A percentile compares a stretch with the other conserved stretches of the same genome.
Evolutionary conservation across 2,329 filamentous ascomycete genomes (phyloP).

Genomic region (Tolypocladium inflatum): DNA sequence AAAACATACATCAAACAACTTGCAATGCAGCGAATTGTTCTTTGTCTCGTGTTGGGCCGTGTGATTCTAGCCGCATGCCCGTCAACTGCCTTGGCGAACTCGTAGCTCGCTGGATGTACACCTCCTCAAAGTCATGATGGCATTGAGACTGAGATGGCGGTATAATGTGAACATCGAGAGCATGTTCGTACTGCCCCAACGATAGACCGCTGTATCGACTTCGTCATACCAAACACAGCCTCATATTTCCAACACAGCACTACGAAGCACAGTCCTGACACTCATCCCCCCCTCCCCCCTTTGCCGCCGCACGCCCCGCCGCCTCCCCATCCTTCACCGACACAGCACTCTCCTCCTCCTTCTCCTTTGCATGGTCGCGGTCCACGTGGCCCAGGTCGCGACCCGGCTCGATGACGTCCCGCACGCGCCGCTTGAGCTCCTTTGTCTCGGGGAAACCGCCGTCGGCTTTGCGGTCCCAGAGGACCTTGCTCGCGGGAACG

Average conservation of each 20-base stretch:
- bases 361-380: conserved; percentile 27
- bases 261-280: conserved; percentile 16
- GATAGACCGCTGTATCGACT: no score
- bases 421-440: conserved; percentile 73
- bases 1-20: conserved; percentile 21
- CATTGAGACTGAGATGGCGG: background rate
- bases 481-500: conserved; percentile 27
- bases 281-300: background rate
- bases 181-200: background rate
- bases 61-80: background rate
- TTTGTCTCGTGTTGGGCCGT: background rate
- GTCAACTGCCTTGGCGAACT: background rate
- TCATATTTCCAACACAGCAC: background rate
- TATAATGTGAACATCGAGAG: background rate
- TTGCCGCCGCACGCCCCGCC: background rate
- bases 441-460: conserved; percentile 93
- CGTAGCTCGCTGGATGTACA: background rate
- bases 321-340: conserved; percentile 1
- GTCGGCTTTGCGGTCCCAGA: conserved; percentile 85
- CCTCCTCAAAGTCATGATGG: background rate
- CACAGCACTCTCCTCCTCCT: background rate
- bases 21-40: background rate
- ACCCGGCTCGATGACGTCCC: conserved; percentile 72
- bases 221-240: background rate
- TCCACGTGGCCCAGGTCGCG: conserved; percentile 78